A percentile compares a stretch with the other conserved stretches of the same genome.
Evolutionary conservation across 352 stramenopile species (phyloP).

Genomic region (Nothophytophthora sp.): DNA sequence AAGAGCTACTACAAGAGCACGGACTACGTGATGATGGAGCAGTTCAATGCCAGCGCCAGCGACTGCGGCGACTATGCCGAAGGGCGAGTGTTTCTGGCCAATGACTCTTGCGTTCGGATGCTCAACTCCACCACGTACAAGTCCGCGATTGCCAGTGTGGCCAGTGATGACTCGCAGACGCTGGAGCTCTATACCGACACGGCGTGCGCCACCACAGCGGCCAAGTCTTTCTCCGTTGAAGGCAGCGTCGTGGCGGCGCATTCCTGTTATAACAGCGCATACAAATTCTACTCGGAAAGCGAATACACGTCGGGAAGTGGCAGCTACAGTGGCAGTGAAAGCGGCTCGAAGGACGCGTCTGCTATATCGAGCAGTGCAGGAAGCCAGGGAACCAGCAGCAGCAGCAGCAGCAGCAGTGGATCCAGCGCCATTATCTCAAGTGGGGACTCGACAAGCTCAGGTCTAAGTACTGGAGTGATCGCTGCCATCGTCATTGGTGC

Average conservation of each 20-base stretch:
- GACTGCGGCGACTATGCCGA: slow-evolving; percentile 4
- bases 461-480: slow-evolving; percentile 3
- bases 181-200: slow-evolving; percentile 3
- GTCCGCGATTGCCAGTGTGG: slow-evolving; percentile 8
- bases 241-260: slow-evolving; percentile 1
- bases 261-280: slow-evolving; percentile 6
- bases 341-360: no score
- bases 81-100: slow-evolving; percentile 7
- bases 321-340: neutral
- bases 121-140: slow-evolving; percentile 20
- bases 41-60: neutral
- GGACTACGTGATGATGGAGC: slow-evolving; percentile 39
- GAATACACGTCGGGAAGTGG: slow-evolving; percentile 9
- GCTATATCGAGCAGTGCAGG: no score
- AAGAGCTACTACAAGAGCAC: slow-evolving; percentile 26
- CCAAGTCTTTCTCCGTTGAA: slow-evolving; percentile 1
- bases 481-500: slow-evolving; percentile 1
- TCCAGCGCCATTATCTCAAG: neutral
- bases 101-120: slow-evolving; percentile 9
- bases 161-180: neutral
- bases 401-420: neutral
- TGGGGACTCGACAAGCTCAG: neutral
- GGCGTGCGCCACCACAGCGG: neutral
- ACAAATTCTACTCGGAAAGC: slow-evolving; percentile 11
- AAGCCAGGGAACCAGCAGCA: no score